Evolutionary conservation across 345 rosid genomes (phyloP).

Genomic region (Rhodomyrtus tomentosa): DNA sequence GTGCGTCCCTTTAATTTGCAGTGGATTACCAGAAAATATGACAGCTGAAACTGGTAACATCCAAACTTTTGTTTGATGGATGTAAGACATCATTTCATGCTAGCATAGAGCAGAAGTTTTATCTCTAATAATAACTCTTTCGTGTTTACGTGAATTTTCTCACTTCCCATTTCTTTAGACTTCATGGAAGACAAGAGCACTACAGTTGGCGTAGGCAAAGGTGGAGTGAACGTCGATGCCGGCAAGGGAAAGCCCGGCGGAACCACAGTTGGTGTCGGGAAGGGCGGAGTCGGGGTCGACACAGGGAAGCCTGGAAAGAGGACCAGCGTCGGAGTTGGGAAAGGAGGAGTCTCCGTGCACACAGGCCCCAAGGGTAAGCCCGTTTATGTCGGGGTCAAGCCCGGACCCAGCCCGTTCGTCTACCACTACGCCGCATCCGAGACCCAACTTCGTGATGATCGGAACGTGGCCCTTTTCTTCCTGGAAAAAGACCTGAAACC

Average conservation of each 20-base stretch:
- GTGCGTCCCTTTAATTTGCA: too few relatives aligned
- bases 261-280: constrained; percentile 32
- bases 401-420: constrained; percentile 18
- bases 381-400: constrained; percentile 39
- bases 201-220: constrained; percentile 37
- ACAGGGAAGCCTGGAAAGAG: constrained; percentile 12
- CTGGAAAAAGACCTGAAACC: constrained; percentile 62
- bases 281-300: background rate
- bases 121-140: too few relatives aligned
- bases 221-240: constrained; percentile 50
- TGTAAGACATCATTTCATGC: too few relatives aligned
- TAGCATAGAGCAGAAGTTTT: too few relatives aligned
- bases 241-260: constrained; percentile 45
- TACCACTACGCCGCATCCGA: constrained; percentile 43
- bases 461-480: constrained; percentile 63
- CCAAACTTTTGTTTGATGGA: too few relatives aligned
- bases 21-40: too few relatives aligned
- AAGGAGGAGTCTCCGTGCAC: constrained; percentile 59
- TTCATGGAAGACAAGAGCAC: constrained; percentile 48
- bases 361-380: constrained; percentile 59
- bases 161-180: constrained; percentile 11
- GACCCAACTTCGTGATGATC: constrained; percentile 53
- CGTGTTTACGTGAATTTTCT: too few relatives aligned
- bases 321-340: constrained; percentile 63
- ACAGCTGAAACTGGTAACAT: too few relatives aligned